Evolutionary conservation across 805 yeast genomes (phyloP).

Genomic region (Priceomyces haplophilus): DNA sequence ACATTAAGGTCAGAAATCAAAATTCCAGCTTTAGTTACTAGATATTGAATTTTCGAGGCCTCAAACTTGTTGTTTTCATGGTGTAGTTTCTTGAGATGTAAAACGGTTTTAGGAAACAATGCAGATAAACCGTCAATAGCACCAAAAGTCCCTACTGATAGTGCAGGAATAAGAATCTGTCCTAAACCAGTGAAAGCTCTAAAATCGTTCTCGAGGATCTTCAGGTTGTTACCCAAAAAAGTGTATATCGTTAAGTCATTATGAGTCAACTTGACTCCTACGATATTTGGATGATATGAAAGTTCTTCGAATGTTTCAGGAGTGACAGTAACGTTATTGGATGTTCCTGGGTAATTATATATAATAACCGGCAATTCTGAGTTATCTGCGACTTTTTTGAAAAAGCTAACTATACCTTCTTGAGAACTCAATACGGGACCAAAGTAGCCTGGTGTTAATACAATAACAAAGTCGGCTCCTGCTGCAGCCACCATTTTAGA

Average conservation of each 20-base stretch:
- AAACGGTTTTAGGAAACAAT: slow-evolving; percentile 21
- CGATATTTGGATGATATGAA: slow-evolving; percentile 31
- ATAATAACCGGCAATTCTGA: slow-evolving; percentile 34
- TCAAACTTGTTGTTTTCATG: slow-evolving; percentile 15
- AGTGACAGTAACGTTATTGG: slow-evolving; percentile 27
- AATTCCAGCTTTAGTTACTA: slow-evolving; percentile 20
- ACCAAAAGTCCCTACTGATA: slow-evolving; percentile 20
- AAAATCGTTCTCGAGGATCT: slow-evolving; percentile 15
- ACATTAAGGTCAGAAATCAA: slow-evolving; percentile 28
- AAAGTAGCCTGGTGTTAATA: slow-evolving; percentile 35
- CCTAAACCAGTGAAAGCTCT: slow-evolving; percentile 25
- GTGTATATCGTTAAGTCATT: slow-evolving; percentile 21
- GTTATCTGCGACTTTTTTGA: slow-evolving; percentile 25
- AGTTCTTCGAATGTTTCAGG: slow-evolving; percentile 21
- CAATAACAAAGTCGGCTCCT: slow-evolving; percentile 33
- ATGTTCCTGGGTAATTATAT: slow-evolving; percentile 37
- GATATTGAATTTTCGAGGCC: slow-evolving; percentile 18
- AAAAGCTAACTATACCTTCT: slow-evolving; percentile 30
- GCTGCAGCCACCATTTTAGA: slow-evolving; percentile 22
- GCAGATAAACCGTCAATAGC: slow-evolving; percentile 26
- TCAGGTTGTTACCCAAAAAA: slow-evolving; percentile 14
- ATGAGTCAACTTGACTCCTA: slow-evolving; percentile 31
- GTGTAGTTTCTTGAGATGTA: slow-evolving; percentile 13
- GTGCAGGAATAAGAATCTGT: slow-evolving; percentile 22
- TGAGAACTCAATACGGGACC: slow-evolving; percentile 30